phyloP scores from a whole-genome alignment of 2,329 filamentous ascomycete genomes.

The Monascus ruber region DNA sequence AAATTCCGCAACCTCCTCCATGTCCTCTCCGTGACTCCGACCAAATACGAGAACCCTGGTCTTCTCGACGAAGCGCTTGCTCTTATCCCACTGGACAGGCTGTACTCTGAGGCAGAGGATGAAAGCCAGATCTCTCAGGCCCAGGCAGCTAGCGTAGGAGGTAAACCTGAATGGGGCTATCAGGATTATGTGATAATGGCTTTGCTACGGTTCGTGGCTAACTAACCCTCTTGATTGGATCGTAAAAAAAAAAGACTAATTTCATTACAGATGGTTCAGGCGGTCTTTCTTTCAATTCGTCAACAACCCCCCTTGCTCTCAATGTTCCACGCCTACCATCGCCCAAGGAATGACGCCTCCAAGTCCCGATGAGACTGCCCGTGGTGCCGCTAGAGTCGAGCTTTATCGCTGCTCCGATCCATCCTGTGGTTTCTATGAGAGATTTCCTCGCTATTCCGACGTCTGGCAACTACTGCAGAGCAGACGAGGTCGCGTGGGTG shows the following conservation, averaged over 20 bases:
- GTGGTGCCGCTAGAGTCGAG: constrained; percentile 77
- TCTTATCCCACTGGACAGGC: constrained; percentile 74
- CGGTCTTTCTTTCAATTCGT: constrained; percentile 91
- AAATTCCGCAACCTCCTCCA: constrained; percentile 75
- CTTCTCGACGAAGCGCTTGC: constrained; percentile 83
- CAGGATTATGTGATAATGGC: constrained; percentile 92
- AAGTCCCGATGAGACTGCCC: constrained; percentile 77
- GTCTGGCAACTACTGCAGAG: constrained; percentile 88
- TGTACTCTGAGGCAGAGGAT: constrained; percentile 90
- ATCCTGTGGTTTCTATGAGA: constrained; percentile 66
- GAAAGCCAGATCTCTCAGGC: constrained; percentile 79
- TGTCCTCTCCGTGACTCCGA: constrained; percentile 75
- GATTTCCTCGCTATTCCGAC: constrained; percentile 89
- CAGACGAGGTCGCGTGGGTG: constrained; percentile 72
- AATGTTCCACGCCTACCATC: constrained; percentile 72
- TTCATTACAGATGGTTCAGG: constrained; percentile 70
- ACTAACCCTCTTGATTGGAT: constrained; percentile 4
- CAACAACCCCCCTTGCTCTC: constrained; percentile 80
- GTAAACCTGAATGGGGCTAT: constrained; percentile 86
- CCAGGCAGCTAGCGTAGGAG: constrained; percentile 76
- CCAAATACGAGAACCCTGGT: constrained; percentile 92
- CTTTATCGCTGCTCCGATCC: constrained; percentile 74
- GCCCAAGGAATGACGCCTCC: constrained; percentile 74
- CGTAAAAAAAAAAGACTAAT: no score
- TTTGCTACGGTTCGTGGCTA: constrained; percentile 57